phyloP scores from a whole-genome alignment of 202 grass and related monocot genomes.

The Bolboschoenoplectus hybrid region DNA sequence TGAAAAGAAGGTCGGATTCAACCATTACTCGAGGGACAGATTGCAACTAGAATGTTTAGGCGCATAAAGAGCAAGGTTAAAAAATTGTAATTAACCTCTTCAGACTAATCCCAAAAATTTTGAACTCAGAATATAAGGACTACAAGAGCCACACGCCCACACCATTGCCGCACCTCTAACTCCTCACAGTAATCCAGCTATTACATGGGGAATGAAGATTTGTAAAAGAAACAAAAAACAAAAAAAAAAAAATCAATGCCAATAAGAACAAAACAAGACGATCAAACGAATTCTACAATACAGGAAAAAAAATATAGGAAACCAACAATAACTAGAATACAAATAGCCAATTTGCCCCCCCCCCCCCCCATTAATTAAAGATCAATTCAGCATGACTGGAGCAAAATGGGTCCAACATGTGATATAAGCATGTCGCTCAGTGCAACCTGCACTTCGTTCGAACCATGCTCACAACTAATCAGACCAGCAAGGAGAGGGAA shows the following conservation, averaged over 20 bases:
- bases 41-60: no score
- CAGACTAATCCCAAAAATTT: slow-evolving; percentile 9
- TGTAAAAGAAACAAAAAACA: background rate
- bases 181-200: slow-evolving; percentile 30
- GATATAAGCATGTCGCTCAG: slow-evolving; percentile 85
- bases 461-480: slow-evolving; percentile 95
- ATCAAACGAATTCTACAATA: slow-evolving; percentile 41
- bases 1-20: no score
- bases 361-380: background rate
- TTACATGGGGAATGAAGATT: slow-evolving; percentile 28
- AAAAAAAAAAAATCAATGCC: background rate
- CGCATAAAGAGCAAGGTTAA: background rate
- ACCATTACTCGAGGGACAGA: no score
- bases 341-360: slow-evolving; percentile 13
- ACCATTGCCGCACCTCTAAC: slow-evolving; percentile 13
- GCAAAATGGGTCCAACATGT: slow-evolving; percentile 78
- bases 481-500: slow-evolving; percentile 86
- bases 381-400: slow-evolving; percentile 65
- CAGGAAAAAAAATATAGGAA: background rate
- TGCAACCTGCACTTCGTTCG: slow-evolving; percentile 84
- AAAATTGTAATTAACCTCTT: background rate
- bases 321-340: slow-evolving; percentile 6
- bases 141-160: background rate
- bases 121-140: background rate
- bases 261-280: slow-evolving; percentile 27